Base-by-base conservation (phyloP, 352 stramenopile genomes). In the Globisporangium cystogenes region DNA sequence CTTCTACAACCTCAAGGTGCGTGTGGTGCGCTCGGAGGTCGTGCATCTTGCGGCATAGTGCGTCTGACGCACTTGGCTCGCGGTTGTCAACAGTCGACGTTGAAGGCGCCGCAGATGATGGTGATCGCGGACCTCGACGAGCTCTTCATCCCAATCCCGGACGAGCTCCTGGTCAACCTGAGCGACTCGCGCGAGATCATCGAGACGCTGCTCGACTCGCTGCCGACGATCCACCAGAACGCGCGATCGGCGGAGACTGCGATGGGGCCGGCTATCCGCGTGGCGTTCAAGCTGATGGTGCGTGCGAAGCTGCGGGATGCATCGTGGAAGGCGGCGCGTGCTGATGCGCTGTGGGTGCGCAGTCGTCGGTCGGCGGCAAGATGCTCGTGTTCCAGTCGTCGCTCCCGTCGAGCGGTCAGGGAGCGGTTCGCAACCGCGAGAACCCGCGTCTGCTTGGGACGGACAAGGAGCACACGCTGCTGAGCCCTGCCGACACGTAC, bases 141-240 rank as follows among this genome's bases (percentile, higher is more conserved):
- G 42, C 74, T 93, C 1, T 95, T 95, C 68, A 93, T 93, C 50
- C 85, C 85, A n/a, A 93, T 95, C 43, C 85, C 85, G 14, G 97
- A 99, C 61, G 95, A 99, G 70, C 72, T 99, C 44, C 79, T 99
- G 41, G 96, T 99, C 12, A 99, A 99, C 72, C 67, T 99, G 49
- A 89, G 83, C 36, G 83, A 99, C 61, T 97, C 82, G 39, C 81
- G 96, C 36, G 75, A 93, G 12, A 75, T 98, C 12, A 76, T 99
- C 18, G 96, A 99, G 40, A 71, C 78, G 41, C 90, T 99, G 58
- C 81, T 99, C 36, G 95, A 99, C 56, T 91, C 81, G 42, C 76
- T 99, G 5, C 96, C 96, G 52, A 37, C 72, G 26, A 86, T 98
- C 85, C 90, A 86, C 66, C 65, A 92, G 75, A 75, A 97, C 49